Evolutionary conservation across 352 stramenopile species (phyloP).

Genomic region (Phytophthora cactorum): DNA sequence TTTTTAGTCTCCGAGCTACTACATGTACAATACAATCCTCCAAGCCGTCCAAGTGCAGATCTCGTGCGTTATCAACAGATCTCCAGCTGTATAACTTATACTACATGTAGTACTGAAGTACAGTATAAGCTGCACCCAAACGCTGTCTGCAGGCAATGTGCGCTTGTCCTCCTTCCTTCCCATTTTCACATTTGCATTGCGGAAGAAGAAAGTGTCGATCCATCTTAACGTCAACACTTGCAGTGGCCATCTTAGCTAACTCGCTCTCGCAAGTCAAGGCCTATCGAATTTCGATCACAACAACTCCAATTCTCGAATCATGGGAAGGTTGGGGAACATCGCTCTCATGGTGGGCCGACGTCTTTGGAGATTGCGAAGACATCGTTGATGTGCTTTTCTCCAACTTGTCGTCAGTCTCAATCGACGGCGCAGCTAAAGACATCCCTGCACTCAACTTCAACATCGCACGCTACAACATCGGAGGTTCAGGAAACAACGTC

Average conservation of each 20-base stretch:
- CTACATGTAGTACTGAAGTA: too few species aligned
- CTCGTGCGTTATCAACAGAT: too few species aligned
- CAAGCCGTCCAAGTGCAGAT: too few species aligned
- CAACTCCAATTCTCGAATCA: neutral
- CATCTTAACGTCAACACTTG: neutral
- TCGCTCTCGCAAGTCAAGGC: neutral
- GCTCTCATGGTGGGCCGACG: conserved; percentile 59
- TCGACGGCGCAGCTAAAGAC: conserved; percentile 18
- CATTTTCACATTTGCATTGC: neutral
- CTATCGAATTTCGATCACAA: conserved; percentile 6
- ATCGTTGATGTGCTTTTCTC: conserved; percentile 54
- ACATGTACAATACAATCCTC: too few species aligned
- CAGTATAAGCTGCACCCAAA: neutral
- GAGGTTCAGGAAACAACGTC: conserved; percentile 40
- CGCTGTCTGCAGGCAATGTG: too few species aligned
- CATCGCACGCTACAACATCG: conserved; percentile 60
- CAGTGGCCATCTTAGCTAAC: neutral
- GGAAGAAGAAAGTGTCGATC: neutral
- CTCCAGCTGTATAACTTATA: neutral
- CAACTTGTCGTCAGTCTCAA: conserved; percentile 31
- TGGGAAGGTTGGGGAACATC: conserved; percentile 59
- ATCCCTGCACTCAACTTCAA: conserved; percentile 42
- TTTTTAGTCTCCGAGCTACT: neutral
- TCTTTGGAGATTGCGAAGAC: conserved; percentile 25
- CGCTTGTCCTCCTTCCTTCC: neutral